Percentiles rank a stretch among this genome's conserved stretches.
These are phyloP conservation scores for Colletotrichum sp. DNA, from an alignment of 2,329 filamentous ascomycete genomes.

Conservation along the genomic window DNA sequence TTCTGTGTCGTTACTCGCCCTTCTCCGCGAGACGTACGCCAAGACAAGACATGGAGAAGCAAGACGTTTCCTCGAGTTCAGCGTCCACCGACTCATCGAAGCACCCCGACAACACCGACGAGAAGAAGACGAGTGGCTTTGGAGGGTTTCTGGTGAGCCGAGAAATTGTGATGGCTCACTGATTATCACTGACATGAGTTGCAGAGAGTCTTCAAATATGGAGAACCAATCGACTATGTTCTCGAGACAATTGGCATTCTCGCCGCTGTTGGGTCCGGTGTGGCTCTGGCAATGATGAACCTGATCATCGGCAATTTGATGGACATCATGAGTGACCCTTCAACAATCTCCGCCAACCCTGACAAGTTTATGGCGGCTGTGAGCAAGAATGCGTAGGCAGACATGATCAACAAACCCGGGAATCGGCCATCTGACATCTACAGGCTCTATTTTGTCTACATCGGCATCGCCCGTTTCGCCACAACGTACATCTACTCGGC, in stretches of 20 bases:
- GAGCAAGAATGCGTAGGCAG: not conserved
- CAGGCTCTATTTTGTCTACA: slow-evolving; percentile 32
- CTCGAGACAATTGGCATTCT: slow-evolving; percentile 27
- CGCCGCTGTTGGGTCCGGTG: slow-evolving; percentile 29
- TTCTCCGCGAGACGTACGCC: not conserved
- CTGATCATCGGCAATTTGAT: slow-evolving; percentile 32
- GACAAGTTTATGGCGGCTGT: slow-evolving; percentile 24
- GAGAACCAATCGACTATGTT: slow-evolving; percentile 23
- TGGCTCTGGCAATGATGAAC: slow-evolving; percentile 32
- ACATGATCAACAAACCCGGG: not conserved
- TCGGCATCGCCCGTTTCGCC: slow-evolving; percentile 26
- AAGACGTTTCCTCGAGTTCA: not conserved
- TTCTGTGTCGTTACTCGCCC: not conserved
- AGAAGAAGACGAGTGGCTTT: not conserved
- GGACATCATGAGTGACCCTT: slow-evolving; percentile 25
- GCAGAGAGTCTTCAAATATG: slow-evolving; percentile 30
- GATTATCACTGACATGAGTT: not conserved
- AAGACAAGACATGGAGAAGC: not conserved
- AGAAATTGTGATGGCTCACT: not conserved
- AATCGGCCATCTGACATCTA: not conserved
- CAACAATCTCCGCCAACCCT: slow-evolving; percentile 4
- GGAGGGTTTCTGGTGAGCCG: not conserved
- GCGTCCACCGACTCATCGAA: not conserved
- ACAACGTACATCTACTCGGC: slow-evolving; percentile 36
- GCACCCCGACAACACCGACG: not conserved